phyloP scores from a whole-genome alignment of 306 rosid species.

The Corylus avellana region DNA sequence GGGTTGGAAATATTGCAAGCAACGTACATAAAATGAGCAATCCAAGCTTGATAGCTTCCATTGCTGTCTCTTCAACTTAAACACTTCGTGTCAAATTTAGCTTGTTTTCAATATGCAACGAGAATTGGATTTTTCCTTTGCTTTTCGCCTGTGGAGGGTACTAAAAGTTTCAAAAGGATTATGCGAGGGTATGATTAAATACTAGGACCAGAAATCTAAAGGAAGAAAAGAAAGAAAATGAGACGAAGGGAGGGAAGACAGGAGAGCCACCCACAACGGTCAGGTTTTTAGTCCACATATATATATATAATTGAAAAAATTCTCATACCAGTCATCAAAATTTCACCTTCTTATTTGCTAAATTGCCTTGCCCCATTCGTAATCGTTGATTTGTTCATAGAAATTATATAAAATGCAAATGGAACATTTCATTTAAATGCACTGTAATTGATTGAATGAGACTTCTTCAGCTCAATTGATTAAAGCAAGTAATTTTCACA shows the following conservation, averaged over 20 bases:
- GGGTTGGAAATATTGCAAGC: constrained; percentile 26
- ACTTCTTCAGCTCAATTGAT: too few species aligned
- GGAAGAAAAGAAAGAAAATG: constrained; percentile 25
- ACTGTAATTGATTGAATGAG: too few species aligned
- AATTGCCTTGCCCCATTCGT: too few species aligned
- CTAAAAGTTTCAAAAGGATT: neutral
- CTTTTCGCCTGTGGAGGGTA: neutral
- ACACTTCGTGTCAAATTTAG: neutral
- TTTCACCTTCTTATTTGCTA: too few species aligned
- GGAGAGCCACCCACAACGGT: constrained; percentile 31
- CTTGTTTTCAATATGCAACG: neutral
- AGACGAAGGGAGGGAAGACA: constrained; percentile 31
- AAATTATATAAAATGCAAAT: too few species aligned
- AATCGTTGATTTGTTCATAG: too few species aligned
- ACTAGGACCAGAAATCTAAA: neutral
- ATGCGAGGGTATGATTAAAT: neutral
- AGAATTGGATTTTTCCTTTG: neutral
- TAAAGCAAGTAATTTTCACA: too few species aligned
- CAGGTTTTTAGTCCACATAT: neutral
- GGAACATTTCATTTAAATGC: too few species aligned
- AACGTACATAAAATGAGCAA: constrained; percentile 33
- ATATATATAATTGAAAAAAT: too few species aligned
- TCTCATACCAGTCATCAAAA: too few species aligned
- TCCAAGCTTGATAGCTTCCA: constrained; percentile 18
- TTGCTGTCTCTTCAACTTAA: neutral